These are phyloP conservation scores for Rhodotorula sp. DNA, from an alignment of 1,284 basidiomycete species.

Conservation along the genomic window DNA sequence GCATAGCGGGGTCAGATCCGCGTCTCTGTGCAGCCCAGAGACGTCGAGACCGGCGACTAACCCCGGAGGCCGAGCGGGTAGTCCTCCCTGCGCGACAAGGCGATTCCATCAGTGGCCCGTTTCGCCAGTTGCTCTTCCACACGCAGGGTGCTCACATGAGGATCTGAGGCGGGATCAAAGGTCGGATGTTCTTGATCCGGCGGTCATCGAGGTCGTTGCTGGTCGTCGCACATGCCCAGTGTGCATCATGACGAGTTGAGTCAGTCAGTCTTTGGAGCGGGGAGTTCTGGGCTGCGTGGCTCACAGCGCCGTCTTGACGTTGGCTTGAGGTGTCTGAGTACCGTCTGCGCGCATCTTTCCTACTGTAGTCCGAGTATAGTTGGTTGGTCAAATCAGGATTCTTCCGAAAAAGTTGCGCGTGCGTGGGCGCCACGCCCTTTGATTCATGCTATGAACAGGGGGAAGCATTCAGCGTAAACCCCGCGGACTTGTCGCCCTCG, in stretches of 20 bases:
- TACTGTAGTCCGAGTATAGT: not conserved
- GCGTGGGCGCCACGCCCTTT: not conserved
- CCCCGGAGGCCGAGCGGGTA: constrained; percentile 58
- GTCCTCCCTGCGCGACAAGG: constrained; percentile 74
- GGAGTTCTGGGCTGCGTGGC: not conserved
- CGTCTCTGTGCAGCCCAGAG: not conserved
- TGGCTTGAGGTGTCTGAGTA: not conserved
- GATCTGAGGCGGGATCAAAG: constrained; percentile 59
- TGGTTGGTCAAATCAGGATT: not conserved
- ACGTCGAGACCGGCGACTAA: constrained; percentile 49
- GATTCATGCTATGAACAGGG: not conserved
- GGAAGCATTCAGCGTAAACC: not conserved
- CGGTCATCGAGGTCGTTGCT: constrained; percentile 65
- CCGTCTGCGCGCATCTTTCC: constrained; percentile 3
- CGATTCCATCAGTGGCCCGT: constrained; percentile 46
- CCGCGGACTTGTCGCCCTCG: not conserved
- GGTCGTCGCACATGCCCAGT: not conserved
- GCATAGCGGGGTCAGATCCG: too few species aligned
- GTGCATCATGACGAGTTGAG: not conserved
- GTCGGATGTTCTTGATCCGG: constrained; percentile 70
- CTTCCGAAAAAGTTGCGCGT: not conserved
- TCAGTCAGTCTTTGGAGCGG: too few species aligned
- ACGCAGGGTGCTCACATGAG: not conserved
- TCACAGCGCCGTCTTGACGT: not conserved
- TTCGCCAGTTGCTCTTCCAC: too few species aligned